Percentiles rank a stretch among this genome's conserved stretches.
These are phyloP conservation scores for Leccinum ochraceum DNA, from an alignment of 768 basidiomycete genomes.

Conservation along the genomic window DNA sequence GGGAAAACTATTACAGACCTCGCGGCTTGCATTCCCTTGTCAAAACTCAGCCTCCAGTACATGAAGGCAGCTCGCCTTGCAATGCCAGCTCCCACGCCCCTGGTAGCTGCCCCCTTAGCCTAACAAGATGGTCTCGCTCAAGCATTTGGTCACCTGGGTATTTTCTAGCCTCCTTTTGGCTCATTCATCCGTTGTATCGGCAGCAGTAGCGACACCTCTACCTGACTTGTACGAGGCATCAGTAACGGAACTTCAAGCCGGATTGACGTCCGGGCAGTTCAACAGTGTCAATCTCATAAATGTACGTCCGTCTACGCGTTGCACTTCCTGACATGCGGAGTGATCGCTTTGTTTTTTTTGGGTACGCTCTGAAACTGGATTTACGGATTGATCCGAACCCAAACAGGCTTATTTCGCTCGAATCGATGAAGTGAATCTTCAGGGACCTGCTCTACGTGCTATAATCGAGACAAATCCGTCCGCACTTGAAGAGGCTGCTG, in stretches of 20 bases:
- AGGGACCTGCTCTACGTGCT: slow-evolving; percentile 40
- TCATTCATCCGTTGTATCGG: slow-evolving; percentile 10
- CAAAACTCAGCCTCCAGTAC: slow-evolving; percentile 1
- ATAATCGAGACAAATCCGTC: slow-evolving; percentile 42
- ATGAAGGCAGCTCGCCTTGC: slow-evolving; percentile 3
- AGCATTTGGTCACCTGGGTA: slow-evolving; percentile 10
- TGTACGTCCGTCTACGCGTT: slow-evolving; percentile 19
- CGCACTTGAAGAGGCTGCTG: slow-evolving; percentile 37
- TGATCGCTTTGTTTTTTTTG: not conserved
- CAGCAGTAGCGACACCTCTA: slow-evolving; percentile 20
- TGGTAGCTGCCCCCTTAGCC: not conserved
- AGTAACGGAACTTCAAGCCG: slow-evolving; percentile 39
- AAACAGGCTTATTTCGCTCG: slow-evolving; percentile 42
- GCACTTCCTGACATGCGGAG: not conserved
- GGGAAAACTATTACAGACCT: slow-evolving; percentile 4
- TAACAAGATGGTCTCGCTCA: slow-evolving; percentile 8
- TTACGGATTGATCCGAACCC: not conserved
- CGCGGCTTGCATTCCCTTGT: not conserved
- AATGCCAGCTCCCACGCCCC: not conserved
- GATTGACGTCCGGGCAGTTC: slow-evolving; percentile 37
- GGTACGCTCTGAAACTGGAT: not conserved
- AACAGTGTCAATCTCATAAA: slow-evolving; percentile 44
- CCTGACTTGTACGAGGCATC: slow-evolving; percentile 46
- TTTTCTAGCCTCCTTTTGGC: slow-evolving; percentile 5
- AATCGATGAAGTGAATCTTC: slow-evolving; percentile 44